Evolutionary conservation across 192 early-diverging fungal genomes (phyloP), one percentile per base, ranked within the genome.

Genomic region (Backusella tarrabulga): DNA sequence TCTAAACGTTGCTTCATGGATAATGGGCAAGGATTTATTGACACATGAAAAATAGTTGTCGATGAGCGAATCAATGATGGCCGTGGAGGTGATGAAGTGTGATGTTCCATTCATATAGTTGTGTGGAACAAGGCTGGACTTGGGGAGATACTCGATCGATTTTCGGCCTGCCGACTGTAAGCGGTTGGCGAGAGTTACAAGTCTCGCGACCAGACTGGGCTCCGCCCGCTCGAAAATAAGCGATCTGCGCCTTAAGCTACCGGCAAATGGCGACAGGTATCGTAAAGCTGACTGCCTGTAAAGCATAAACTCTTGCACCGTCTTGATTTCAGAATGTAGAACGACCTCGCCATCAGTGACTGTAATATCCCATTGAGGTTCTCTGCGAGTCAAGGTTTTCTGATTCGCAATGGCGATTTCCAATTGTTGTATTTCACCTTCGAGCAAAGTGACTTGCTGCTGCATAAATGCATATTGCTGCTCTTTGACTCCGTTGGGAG

Each of bases 1-100:
- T 74, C 73, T 35, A 36, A 50, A 74, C 0, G 56, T 38, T 6
- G 56, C 8, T 67, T 74, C 73, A 40, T 74, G 73, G 19, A 74
- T 5, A 2, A 74, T 0, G 5, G 73, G 73, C 1, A 63, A 4
- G 4, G 4, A 40, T 23, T 5, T 12, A 44, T 74, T 60, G 21
- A 74, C n/a, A 34, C 73, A 74, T 6, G 1, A 23, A 40, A 74
- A 74, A 17, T 35, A 74, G 23, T 4, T 66, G 26, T 66, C 23
- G 12, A 74, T 21, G 11, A 74, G 40, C 12, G 21, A n/a, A 29
- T 74, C 52, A 7, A 73, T 21, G 3, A 52, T 11, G 52, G 44
- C 3, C 3, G 17, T n/a, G 19, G 52, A 12, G 23, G 19, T 29
- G 36, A 73, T 54, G 11, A 50, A 35, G 0, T 73, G 50, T 34